phyloP scores from a whole-genome alignment of 768 basidiomycete species.

The Suillus luteus region DNA sequence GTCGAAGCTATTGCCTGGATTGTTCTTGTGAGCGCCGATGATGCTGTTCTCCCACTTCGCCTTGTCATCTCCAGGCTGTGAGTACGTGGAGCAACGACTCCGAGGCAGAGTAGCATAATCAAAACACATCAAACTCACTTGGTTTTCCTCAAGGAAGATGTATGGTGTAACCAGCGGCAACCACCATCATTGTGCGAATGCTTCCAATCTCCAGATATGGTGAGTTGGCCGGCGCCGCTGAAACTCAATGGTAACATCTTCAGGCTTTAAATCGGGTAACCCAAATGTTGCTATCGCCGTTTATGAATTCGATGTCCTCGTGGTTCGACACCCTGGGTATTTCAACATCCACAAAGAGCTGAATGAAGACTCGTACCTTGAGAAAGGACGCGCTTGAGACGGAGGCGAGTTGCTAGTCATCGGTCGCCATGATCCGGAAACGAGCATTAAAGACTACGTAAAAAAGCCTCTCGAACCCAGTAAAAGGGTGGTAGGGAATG shows the following conservation, averaged over 20 bases:
- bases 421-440: conserved; percentile 16
- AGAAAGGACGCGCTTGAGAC: conserved; percentile 11
- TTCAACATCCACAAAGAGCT: not conserved
- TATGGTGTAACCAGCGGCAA: conserved; percentile 30
- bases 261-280: conserved; percentile 53
- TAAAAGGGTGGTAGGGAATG: conserved; percentile 17
- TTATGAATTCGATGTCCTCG: conserved; percentile 47
- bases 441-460: conserved; percentile 36
- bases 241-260: conserved; percentile 53
- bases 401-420: conserved; percentile 14
- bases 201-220: conserved; percentile 50
- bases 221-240: conserved; percentile 45
- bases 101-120: too few species aligned
- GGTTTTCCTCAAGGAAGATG: conserved; percentile 48
- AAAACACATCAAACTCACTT: conserved; percentile 31
- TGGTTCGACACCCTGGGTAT: conserved; percentile 50
- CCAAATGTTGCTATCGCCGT: conserved; percentile 56
- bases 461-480: conserved; percentile 44
- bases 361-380: conserved; percentile 15
- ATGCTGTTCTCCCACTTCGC: conserved; percentile 51
- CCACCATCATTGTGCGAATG: conserved; percentile 36
- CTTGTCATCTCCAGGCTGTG: conserved; percentile 46
- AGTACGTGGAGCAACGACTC: not conserved
- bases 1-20: not conserved
- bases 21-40: too few species aligned